Percentiles rank a stretch among this genome's conserved stretches.
phyloP scores from a whole-genome alignment of 2,329 filamentous ascomycete species.

The Pseudopyricularia cyperi region DNA sequence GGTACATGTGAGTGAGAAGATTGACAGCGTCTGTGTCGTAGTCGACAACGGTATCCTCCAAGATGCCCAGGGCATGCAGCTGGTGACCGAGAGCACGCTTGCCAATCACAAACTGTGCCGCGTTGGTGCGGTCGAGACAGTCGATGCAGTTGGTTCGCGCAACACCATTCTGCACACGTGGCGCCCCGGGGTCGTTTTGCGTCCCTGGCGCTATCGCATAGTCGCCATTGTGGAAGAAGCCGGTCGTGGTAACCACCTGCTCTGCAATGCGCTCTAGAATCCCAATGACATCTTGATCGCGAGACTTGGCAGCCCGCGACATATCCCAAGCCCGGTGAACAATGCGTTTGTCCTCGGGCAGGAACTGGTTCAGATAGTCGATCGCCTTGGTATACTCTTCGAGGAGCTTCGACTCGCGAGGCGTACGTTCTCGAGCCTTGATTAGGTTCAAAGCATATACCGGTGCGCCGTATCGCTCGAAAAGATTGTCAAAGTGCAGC shows the following conservation, averaged over 20 bases:
- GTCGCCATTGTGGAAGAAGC: conserved; percentile 91
- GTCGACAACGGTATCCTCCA: conserved; percentile 61
- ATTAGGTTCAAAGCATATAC: conserved; percentile 88
- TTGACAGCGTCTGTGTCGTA: conserved; percentile 96
- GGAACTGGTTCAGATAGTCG: conserved; percentile 85
- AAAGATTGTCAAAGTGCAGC: conserved; percentile 88
- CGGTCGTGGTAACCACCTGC: conserved; percentile 70
- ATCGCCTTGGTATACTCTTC: conserved; percentile 80
- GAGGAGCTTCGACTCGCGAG: conserved; percentile 82
- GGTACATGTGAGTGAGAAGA: conserved; percentile 95
- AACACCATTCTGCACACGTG: conserved; percentile 76
- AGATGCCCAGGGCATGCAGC: conserved; percentile 79
- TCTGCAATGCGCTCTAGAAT: conserved; percentile 84
- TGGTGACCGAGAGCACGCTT: conserved; percentile 89
- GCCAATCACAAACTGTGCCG: conserved; percentile 93
- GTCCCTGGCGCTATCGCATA: conserved; percentile 35
- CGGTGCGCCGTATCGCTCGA: conserved; percentile 83
- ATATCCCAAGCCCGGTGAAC: conserved; percentile 96
- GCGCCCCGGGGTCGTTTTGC: conserved; percentile 17
- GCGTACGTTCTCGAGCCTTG: conserved; percentile 75
- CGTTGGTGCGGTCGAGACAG: conserved; percentile 92
- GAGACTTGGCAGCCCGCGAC: conserved; percentile 85
- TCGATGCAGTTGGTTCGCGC: conserved; percentile 97
- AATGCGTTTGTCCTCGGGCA: conserved; percentile 74
- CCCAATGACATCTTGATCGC: conserved; percentile 87